These are phyloP conservation scores for Dryadomyces sulphureus DNA, from an alignment of 2,329 filamentous ascomycete species.

Conservation along the genomic window DNA sequence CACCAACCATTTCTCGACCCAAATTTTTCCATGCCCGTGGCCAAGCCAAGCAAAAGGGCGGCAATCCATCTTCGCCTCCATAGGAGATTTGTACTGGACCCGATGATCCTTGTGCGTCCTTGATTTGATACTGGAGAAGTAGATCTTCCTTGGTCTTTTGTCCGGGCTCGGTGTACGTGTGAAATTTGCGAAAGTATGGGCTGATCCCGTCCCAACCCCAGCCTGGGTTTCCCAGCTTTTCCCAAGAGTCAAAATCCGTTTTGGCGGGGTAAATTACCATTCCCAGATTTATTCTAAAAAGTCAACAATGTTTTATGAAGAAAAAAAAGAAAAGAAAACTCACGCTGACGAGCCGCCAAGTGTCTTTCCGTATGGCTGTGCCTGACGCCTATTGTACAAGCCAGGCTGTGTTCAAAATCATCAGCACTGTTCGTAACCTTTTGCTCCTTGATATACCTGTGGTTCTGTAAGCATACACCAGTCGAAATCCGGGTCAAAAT, in stretches of 20 bases:
- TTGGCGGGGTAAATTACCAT: slow-evolving; percentile 1
- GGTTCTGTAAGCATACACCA: slow-evolving; percentile 3
- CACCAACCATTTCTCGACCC: not conserved
- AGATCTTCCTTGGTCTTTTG: not conserved
- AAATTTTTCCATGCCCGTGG: not conserved
- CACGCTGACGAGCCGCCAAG: slow-evolving; percentile 2
- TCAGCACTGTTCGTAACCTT: too few species aligned
- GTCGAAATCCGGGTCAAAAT: slow-evolving; percentile 3
- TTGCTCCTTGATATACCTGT: too few species aligned
- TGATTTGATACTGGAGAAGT: not conserved
- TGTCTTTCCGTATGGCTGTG: slow-evolving; percentile 1
- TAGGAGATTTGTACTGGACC: slow-evolving; percentile 1
- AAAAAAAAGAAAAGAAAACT: not conserved
- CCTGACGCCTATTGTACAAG: not conserved
- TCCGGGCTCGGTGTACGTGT: slow-evolving; percentile 1
- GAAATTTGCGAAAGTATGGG: slow-evolving; percentile 10
- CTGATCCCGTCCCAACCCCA: slow-evolving; percentile 32
- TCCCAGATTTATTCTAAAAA: not conserved
- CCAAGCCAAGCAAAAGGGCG: not conserved
- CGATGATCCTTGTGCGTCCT: not conserved
- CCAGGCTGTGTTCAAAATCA: not conserved
- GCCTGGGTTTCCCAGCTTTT: slow-evolving; percentile 35
- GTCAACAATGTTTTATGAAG: too few species aligned
- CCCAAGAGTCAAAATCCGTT: slow-evolving; percentile 39
- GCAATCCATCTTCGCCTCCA: not conserved